Percentiles rank a stretch among this genome's conserved stretches.
phyloP scores from a whole-genome alignment of 257 asterid species.

The Solanum habrochaites region DNA sequence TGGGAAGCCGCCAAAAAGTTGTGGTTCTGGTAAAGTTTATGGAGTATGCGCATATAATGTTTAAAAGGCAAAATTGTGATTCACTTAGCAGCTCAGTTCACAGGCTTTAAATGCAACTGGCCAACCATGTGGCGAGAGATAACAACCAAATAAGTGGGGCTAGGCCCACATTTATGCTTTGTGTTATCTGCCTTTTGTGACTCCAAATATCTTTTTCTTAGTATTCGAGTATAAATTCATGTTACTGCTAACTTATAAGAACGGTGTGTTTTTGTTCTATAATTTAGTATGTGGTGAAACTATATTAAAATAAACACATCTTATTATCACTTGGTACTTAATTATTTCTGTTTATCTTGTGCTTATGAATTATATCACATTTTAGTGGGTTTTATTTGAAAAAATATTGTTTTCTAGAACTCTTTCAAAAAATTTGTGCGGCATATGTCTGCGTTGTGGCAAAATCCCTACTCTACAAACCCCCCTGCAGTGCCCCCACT shows the following conservation, averaged over 20 bases:
- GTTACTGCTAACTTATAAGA: background rate
- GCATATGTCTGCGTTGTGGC: background rate
- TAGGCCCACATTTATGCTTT: background rate
- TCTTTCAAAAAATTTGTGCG: background rate
- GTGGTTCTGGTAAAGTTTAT: conserved; percentile 57
- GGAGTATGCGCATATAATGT: background rate
- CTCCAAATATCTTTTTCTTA: background rate
- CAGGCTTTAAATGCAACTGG: background rate
- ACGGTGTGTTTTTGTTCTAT: background rate
- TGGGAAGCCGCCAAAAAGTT: conserved; percentile 87
- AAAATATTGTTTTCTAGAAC: background rate
- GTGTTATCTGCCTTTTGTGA: background rate
- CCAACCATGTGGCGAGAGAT: background rate
- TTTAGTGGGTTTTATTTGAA: background rate
- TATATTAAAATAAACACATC: background rate
- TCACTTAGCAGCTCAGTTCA: background rate
- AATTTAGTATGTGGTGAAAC: background rate
- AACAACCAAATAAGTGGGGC: background rate
- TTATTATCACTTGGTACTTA: background rate
- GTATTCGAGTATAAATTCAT: background rate
- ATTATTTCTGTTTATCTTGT: background rate
- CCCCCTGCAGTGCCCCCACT: background rate
- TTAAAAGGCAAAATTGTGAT: background rate
- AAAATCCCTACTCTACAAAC: background rate
- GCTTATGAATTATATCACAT: background rate